Evolutionary conservation across 2,329 filamentous ascomycete genomes (phyloP), one percentile per base, ranked within the genome.

Genomic region (Microdochium trichocladiopsis): DNA sequence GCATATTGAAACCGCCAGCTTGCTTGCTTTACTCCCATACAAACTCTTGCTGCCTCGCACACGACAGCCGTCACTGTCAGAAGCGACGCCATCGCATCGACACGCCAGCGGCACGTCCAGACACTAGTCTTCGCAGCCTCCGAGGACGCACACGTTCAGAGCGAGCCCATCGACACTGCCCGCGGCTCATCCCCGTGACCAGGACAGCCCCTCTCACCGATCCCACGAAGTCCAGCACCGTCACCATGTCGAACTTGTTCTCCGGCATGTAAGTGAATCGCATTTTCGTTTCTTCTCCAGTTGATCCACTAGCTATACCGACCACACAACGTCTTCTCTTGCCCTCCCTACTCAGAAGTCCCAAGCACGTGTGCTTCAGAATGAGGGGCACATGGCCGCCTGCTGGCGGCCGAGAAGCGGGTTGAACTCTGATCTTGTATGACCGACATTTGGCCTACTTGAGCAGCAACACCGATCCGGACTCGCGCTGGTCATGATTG

Each of bases 241-340:
- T 59, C 60, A 71, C 61, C 65, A 82, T 82, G 78, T 82, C 79
- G 61, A 81, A 80, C 70, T 70, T 82, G 61, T 82, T 82, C 66
- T 82, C 78, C 62, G 78, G 79, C 69, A 82, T 82, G 79, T 82
- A 72, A 78, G 79, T 79, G 4, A 56, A 52, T 55, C 51, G 52
- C 49, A 58, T 55, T 53, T 53, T 51, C 52, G 56, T 43, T 31
- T 49, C 43, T 50, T 51, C 51, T 52, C 48, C 47, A 48, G 49
- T 48, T 50, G 49, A 48, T 50, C 21, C n/a, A n/a, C n/a, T n/a
- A n/a, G n/a, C n/a, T n/a, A n/a, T n/a, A n/a, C n/a, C n/a, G n/a
- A n/a, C n/a, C n/a, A n/a, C n/a, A n/a, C n/a, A n/a, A n/a, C n/a
- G n/a, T n/a, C n/a, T n/a, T n/a, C 14, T 31, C 28, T 14, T 31